A percentile compares a stretch with the other conserved stretches of the same genome.
These are phyloP conservation scores for Spongospora subterranea DNA, from an alignment of 208 protist species.

Conservation along the genomic window DNA sequence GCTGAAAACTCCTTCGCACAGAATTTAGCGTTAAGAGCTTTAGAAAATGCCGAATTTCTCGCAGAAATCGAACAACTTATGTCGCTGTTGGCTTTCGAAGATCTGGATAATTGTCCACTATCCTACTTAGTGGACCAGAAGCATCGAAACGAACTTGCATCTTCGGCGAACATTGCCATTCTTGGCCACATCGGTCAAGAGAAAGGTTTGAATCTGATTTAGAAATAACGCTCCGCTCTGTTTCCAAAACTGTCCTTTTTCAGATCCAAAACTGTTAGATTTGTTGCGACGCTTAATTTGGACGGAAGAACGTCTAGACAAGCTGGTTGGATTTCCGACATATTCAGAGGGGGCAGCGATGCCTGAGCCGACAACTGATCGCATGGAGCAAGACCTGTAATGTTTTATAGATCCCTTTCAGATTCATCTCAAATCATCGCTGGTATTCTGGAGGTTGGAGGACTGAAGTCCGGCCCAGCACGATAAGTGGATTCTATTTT, in stretches of 20 bases:
- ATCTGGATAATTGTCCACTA: not conserved
- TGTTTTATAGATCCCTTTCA: no score
- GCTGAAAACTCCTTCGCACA: not conserved
- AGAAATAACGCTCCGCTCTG: not conserved
- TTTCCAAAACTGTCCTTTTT: not conserved
- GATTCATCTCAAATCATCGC: no score
- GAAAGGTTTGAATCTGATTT: conserved; percentile 11
- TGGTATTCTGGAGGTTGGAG: no score
- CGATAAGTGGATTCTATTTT: no score
- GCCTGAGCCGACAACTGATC: no score
- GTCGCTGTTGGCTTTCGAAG: conserved; percentile 44
- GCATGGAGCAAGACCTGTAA: no score
- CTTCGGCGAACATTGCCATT: not conserved
- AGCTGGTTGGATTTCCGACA: no score
- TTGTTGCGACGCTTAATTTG: conserved; percentile 3
- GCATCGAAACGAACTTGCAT: not conserved
- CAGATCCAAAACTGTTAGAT: conserved; percentile 4
- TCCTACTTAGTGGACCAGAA: not conserved
- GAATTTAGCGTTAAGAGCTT: conserved; percentile 13
- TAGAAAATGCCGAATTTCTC: not conserved
- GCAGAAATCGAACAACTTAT: conserved; percentile 3
- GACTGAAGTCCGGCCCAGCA: no score
- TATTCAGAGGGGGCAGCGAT: no score
- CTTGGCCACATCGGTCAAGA: not conserved
- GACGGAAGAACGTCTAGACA: conserved; percentile 15